These are phyloP conservation scores for Pseudocercospora macadamiae DNA, from an alignment of 2,329 filamentous ascomycete genomes.

Conservation along the genomic window DNA sequence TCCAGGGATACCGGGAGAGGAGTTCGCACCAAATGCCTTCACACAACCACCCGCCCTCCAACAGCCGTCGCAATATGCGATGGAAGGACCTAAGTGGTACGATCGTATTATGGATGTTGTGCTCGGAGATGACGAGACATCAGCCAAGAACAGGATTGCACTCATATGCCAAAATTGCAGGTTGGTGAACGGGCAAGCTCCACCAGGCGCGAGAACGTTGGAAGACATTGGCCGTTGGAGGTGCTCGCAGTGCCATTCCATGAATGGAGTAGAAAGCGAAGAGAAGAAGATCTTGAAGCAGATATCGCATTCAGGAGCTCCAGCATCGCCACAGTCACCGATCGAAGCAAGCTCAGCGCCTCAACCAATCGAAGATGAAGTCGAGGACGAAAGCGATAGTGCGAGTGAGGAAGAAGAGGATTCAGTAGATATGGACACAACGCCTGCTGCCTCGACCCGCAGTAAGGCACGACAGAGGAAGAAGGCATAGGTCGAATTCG, in stretches of 20 bases:
- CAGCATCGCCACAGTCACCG: conserved; percentile 8
- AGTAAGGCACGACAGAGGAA: conserved; percentile 46
- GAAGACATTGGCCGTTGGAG: conserved; percentile 85
- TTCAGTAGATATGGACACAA: conserved; percentile 21
- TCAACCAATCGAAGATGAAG: conserved; percentile 13
- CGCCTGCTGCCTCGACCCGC: conserved; percentile 44
- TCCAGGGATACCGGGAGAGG: conserved; percentile 48
- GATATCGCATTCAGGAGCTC: conserved; percentile 43
- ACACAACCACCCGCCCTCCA: conserved; percentile 28
- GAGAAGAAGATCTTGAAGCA: conserved; percentile 71
- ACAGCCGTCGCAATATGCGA: conserved; percentile 30
- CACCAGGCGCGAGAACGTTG: conserved; percentile 76
- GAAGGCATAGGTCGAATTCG: conserved; percentile 32
- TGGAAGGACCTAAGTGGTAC: conserved; percentile 71
- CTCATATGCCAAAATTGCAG: conserved; percentile 82
- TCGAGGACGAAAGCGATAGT: conserved; percentile 33
- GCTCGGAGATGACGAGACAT: conserved; percentile 91
- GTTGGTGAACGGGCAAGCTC: conserved; percentile 93
- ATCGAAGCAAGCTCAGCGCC: conserved; percentile 12
- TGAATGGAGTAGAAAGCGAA: conserved; percentile 82
- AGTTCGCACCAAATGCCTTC: conserved; percentile 77
- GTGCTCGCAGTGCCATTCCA: conserved; percentile 79
- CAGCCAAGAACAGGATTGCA: conserved; percentile 85
- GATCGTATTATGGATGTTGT: conserved; percentile 90
- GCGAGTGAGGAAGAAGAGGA: conserved; percentile 25